Evolutionary conservation across 805 yeast genomes (phyloP), one percentile per base, ranked within the genome.

Genomic region (Lipomyces lipofer): DNA sequence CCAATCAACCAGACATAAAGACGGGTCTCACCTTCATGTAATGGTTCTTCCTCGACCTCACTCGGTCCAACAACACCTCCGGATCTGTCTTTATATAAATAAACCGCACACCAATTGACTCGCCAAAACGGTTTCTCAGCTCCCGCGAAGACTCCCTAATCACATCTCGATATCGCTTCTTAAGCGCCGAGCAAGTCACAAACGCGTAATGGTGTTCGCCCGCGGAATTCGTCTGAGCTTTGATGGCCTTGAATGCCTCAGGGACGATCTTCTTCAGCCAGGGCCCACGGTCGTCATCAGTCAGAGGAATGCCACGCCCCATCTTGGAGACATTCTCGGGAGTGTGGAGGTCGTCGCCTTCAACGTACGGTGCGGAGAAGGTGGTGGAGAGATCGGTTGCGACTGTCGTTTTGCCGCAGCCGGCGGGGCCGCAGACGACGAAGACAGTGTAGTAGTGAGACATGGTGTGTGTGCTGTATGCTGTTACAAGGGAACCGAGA

Each of bases 211-310:
- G n/a, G 2, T 51, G 39, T 7, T 30, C 42, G 15, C 45, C 54
- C n/a, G 42, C n/a, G 6, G 66, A 53, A 28, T 44, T 48, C 2
- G 40, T 36, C 1, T 70, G 59, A 28, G 72, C 58, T 33, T 62
- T 53, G 25, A 66, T 46, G 3, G 84, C 76, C n/a, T 69, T 64
- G 0, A 62, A 58, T 1, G 80, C 71, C 13, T 35, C 49, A 5
- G 52, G 53, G 15, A 62, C 49, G 10, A 94, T 70, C 35, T 68
- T 67, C 35, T 74, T 69, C 17, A 94, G 76, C 99, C 99, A 94
- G 1, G 79, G 91, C 91, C 92, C 87, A 56, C 99, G 74, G 69
- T 94, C 99, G 1, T 84, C 94, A 66, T 94, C 99, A 0, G 84
- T 80, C 54, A 94, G 74, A 1, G 98, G 95, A 19, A 80, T 76